These are phyloP conservation scores for Myxozyma kluyveri DNA, from an alignment of 805 yeast species.

Conservation along the genomic window DNA sequence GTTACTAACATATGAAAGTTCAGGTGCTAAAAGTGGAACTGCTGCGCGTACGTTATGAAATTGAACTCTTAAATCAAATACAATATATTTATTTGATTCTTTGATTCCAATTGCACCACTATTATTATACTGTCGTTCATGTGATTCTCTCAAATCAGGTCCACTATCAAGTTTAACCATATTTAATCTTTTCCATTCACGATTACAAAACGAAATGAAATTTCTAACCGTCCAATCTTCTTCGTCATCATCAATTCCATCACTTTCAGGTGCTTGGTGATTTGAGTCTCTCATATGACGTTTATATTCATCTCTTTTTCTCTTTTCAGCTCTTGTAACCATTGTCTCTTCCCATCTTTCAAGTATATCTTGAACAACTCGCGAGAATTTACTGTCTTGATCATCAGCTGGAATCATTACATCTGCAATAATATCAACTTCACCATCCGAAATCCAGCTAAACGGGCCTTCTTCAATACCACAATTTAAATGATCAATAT, in stretches of 20 bases:
- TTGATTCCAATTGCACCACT: background rate
- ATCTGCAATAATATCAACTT: constrained; percentile 91
- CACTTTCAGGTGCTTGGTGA: constrained; percentile 2
- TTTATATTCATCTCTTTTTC: background rate
- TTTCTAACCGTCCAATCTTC: constrained; percentile 14
- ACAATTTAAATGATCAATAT: constrained; percentile 82
- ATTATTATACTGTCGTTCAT: too few species aligned
- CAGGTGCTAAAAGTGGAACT: constrained; percentile 84
- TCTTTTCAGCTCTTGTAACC: constrained; percentile 20
- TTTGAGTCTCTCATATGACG: background rate
- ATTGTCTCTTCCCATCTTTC: constrained; percentile 43
- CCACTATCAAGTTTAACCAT: background rate
- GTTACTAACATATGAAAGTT: constrained; percentile 83
- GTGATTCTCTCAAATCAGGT: background rate
- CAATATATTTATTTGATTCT: constrained; percentile 42
- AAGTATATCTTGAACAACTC: constrained; percentile 40
- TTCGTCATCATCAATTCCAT: constrained; percentile 28
- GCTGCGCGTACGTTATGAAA: constrained; percentile 84
- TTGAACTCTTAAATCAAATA: constrained; percentile 74
- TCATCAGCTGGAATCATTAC: constrained; percentile 71
- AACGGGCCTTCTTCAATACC: constrained; percentile 86
- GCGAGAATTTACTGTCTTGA: constrained; percentile 46
- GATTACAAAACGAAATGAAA: constrained; percentile 5
- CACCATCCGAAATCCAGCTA: constrained; percentile 94
- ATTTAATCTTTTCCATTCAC: background rate